phyloP scores from a whole-genome alignment of 192 early-diverging fungal species.

The Coemansia sp. region DNA sequence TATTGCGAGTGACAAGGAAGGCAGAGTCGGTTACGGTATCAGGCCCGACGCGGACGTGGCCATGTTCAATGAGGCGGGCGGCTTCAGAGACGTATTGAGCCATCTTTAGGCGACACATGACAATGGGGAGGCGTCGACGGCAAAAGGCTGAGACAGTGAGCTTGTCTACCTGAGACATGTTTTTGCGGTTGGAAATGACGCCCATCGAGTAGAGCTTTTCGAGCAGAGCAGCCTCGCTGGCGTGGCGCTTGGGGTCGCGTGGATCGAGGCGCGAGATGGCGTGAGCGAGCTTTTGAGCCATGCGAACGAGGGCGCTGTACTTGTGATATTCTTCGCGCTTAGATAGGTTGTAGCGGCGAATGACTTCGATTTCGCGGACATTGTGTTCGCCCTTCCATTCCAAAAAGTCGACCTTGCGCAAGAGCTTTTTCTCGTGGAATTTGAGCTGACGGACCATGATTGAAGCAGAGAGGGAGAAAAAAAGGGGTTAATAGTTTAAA shows the following conservation, averaged over 20 bases:
- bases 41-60: constrained; percentile 93
- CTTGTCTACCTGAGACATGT: constrained; percentile 78
- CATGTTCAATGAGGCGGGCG: constrained; percentile 90
- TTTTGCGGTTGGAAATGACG: constrained; percentile 75
- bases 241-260: constrained; percentile 76
- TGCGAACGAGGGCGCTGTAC: constrained; percentile 84
- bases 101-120: constrained; percentile 97
- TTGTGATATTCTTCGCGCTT: constrained; percentile 81
- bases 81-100: constrained; percentile 92
- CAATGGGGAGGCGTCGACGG: constrained; percentile 82
- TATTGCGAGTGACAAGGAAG: constrained; percentile 81
- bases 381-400: constrained; percentile 87
- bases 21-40: constrained; percentile 90
- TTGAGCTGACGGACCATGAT: constrained; percentile 75
- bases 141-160: constrained; percentile 90
- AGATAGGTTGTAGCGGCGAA: constrained; percentile 87
- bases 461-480: neutral
- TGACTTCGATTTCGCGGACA: constrained; percentile 82
- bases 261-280: constrained; percentile 84
- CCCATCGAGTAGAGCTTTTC: constrained; percentile 90
- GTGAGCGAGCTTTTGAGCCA: constrained; percentile 82
- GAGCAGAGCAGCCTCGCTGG: constrained; percentile 78
- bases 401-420: constrained; percentile 95
- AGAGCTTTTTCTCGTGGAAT: constrained; percentile 93
- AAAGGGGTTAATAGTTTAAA: neutral